Evolutionary conservation across 1,284 basidiomycete species (phyloP), one percentile per base, ranked within the genome.

Genomic region (Puccinia polysora): DNA sequence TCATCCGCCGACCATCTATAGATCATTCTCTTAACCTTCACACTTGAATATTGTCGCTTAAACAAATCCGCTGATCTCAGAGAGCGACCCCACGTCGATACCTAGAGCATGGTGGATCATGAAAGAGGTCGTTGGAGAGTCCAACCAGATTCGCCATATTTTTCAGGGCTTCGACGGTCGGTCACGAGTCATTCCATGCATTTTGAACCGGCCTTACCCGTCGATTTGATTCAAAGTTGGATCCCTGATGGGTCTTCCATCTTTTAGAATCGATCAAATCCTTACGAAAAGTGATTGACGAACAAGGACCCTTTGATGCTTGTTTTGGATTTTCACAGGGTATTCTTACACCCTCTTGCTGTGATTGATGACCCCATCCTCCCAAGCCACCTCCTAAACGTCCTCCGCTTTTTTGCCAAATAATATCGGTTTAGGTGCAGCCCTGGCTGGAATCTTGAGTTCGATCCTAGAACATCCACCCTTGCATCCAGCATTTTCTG

Each of bases 271-370:
- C 69, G 2, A 43, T 72, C 34, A 8, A 12, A 49, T 72, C 64
- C 28, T 28, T 72, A 5, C 49, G 69, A 36, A 15, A 52, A 8
- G 69, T 64, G 2, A 64, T 72, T 20, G 69, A 72, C 34, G 50
- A 60, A 6, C 69, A 72, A 49, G 69, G 69, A 20, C 69, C 69
- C 7, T 72, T 72, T 72, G 69, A 63, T 18, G 60, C 60, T 12
- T 72, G 69, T 43, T 72, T 72, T 7, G 69, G 69, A 30, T 72
- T 72, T 49, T 72, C 69, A 36, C 69, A 72, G 64, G 69, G 69
- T 64, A 40, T 20, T 23, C 6, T 45, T 32, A 7, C 20, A 34
- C 32, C 7, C 8, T 32, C 12, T 28, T 49, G 7, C 38, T 70
- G 20, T 49, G 15, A 15, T 36, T 36, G 25, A 62, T 2, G 18